Evolutionary conservation across 345 rosid species (phyloP).

Genomic region (Eucalyptus caleyi): DNA sequence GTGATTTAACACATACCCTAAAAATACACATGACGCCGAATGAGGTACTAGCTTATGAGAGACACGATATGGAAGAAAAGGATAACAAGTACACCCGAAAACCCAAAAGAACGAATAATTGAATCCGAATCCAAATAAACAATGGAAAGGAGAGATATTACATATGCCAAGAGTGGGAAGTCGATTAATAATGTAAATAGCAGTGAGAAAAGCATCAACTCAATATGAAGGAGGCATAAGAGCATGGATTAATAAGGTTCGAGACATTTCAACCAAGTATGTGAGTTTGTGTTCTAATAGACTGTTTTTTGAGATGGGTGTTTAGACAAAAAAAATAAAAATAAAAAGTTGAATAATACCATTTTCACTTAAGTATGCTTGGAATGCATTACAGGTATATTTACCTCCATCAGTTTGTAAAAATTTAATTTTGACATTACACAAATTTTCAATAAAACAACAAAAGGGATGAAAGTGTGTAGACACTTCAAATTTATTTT

Average conservation of each 20-base stretch:
- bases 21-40: not conserved
- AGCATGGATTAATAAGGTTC: not conserved
- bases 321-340: not conserved
- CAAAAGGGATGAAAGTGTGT: not conserved
- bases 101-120: not conserved
- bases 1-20: too few species aligned
- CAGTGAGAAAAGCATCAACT: not conserved
- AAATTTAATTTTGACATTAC: not conserved
- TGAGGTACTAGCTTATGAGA: not conserved
- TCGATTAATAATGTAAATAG: not conserved
- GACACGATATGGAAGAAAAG: not conserved
- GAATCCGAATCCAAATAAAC: not conserved
- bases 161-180: not conserved
- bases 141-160: not conserved
- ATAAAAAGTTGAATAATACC: not conserved
- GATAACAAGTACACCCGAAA: not conserved
- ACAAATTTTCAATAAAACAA: not conserved
- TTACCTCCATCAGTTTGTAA: not conserved
- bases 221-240: not conserved
- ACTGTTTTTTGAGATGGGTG: not conserved
- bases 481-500: not conserved
- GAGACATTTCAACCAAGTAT: not conserved
- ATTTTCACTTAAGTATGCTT: not conserved
- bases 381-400: not conserved
- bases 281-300: not conserved